A percentile compares a stretch with the other conserved stretches of the same genome.
These are phyloP conservation scores for Malassezia obtusa DNA, from an alignment of 1,284 basidiomycete genomes.

Conservation along the genomic window DNA sequence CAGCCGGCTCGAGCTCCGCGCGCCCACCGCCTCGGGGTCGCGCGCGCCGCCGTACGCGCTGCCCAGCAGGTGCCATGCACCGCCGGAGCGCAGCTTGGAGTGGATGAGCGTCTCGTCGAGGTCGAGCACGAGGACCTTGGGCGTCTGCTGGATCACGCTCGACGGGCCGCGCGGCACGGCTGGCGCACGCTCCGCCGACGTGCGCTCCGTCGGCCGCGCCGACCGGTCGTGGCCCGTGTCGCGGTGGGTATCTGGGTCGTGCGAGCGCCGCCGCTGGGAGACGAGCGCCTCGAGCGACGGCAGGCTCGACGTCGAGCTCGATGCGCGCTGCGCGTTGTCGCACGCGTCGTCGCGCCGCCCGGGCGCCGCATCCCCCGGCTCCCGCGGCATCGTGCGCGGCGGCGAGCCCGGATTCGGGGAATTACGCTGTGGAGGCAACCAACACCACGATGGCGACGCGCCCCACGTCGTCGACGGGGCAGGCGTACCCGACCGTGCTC, in stretches of 20 bases:
- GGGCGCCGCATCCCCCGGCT: neutral
- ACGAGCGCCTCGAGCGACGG: constrained; percentile 15
- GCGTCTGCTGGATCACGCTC: constrained; percentile 40
- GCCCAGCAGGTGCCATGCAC: constrained; percentile 18
- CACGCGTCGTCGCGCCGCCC: neutral
- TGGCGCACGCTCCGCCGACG: neutral
- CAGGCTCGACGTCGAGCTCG: neutral
- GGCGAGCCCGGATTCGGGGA: neutral
- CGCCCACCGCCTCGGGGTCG: neutral
- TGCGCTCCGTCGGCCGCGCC: neutral
- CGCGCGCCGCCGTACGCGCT: neutral
- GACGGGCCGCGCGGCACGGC: constrained; percentile 21
- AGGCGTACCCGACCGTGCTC: constrained; percentile 35
- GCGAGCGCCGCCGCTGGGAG: neutral
- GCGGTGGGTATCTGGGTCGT: neutral
- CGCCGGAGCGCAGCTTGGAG: constrained; percentile 69
- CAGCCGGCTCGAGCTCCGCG: constrained; percentile 18
- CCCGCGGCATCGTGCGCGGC: neutral
- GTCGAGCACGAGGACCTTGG: constrained; percentile 58
- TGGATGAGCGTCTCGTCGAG: constrained; percentile 97
- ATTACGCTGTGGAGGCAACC: neutral
- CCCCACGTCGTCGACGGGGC: constrained; percentile 42
- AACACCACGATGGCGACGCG: constrained; percentile 3
- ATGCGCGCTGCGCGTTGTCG: neutral
- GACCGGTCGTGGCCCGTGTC: neutral